These are phyloP conservation scores for Mimosa bimucronata DNA, from an alignment of 306 rosid genomes.

Conservation along the genomic window DNA sequence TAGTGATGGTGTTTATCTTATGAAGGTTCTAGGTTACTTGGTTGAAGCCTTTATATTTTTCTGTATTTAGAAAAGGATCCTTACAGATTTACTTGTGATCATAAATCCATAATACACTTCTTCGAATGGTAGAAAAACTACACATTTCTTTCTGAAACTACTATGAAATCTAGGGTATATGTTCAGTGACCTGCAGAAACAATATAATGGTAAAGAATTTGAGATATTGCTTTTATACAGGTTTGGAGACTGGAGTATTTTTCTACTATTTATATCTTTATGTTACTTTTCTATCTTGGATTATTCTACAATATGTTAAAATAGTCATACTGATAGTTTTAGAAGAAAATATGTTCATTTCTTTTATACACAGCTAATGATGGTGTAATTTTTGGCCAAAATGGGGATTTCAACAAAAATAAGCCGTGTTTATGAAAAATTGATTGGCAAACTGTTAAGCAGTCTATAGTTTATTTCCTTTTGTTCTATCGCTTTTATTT, in stretches of 20 bases:
- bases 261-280: not conserved
- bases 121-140: not conserved
- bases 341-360: not conserved
- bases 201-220: not conserved
- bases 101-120: not conserved
- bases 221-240: not conserved
- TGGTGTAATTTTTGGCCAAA: no score
- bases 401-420: not conserved
- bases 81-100: not conserved
- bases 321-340: not conserved
- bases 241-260: not conserved
- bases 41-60: not conserved
- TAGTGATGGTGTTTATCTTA: no score
- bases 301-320: no score
- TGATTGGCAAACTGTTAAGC: no score
- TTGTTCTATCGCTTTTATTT: not conserved
- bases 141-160: not conserved
- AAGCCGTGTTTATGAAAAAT: no score
- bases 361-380: not conserved
- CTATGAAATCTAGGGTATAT: no score
- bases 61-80: not conserved
- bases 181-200: no score
- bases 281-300: not conserved
- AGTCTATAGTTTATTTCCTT: not conserved
- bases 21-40: no score